Percentiles rank a stretch among this genome's conserved stretches.
phyloP scores from a whole-genome alignment of 1,139 yeast genomes.

The Hemisphaericaspora xylofermentans region DNA sequence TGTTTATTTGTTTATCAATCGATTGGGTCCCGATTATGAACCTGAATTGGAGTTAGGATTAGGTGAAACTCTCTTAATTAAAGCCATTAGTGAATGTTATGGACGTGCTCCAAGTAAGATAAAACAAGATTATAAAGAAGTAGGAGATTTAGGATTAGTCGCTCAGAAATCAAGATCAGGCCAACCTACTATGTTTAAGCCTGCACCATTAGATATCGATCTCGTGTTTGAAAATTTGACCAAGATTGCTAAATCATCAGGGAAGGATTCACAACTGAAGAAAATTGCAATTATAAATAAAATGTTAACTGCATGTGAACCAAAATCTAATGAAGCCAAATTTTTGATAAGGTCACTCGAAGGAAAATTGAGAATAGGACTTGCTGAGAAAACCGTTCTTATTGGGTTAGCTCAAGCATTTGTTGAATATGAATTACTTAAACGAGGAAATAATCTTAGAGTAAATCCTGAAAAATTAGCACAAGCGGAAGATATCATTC shows the following conservation, averaged over 20 bases:
- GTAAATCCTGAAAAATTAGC: slow-evolving; percentile 42
- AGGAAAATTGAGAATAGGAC: slow-evolving; percentile 88
- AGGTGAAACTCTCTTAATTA: slow-evolving; percentile 84
- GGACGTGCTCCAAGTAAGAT: slow-evolving; percentile 75
- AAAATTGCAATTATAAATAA: slow-evolving; percentile 78
- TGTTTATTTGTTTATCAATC: slow-evolving; percentile 80
- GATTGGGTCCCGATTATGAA: slow-evolving; percentile 94
- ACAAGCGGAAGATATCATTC: slow-evolving; percentile 72
- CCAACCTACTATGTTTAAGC: slow-evolving; percentile 93
- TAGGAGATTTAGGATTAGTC: slow-evolving; percentile 89
- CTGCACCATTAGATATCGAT: slow-evolving; percentile 71
- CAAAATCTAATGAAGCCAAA: slow-evolving; percentile 74
- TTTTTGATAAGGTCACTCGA: slow-evolving; percentile 86
- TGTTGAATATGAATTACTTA: slow-evolving; percentile 50
- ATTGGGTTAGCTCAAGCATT: slow-evolving; percentile 84
- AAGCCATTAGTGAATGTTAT: slow-evolving; percentile 87
- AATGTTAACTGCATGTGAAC: slow-evolving; percentile 82
- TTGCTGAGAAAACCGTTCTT: slow-evolving; percentile 90
- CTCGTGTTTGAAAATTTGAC: slow-evolving; percentile 73
- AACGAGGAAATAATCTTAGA: slow-evolving; percentile 13
- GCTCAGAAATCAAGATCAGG: slow-evolving; percentile 81
- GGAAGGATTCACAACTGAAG: slow-evolving; percentile 78
- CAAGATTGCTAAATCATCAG: slow-evolving; percentile 75
- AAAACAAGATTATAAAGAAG: slow-evolving; percentile 69
- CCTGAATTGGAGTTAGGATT: slow-evolving; percentile 85